phyloP scores from a whole-genome alignment of 169 alveolate species.

The Theileria parva region DNA sequence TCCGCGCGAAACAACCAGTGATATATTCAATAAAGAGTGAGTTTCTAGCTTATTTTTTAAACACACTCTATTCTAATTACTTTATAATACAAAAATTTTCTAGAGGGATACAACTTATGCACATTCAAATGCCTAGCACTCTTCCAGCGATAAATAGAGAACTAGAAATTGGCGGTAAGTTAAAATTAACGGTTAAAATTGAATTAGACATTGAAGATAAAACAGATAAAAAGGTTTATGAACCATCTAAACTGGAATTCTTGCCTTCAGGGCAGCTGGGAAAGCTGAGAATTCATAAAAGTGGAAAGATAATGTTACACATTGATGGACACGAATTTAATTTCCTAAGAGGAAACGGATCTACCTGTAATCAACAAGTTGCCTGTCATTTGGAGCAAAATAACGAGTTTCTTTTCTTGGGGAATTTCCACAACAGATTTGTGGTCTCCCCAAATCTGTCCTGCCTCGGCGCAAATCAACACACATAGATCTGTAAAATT shows the following conservation, averaged over 20 bases:
- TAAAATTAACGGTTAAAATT: not conserved
- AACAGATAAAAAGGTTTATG: constrained; percentile 26
- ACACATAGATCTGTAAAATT: constrained; percentile 4
- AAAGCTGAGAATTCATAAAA: constrained; percentile 40
- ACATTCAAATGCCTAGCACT: constrained; percentile 66
- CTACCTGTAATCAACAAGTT: constrained; percentile 64
- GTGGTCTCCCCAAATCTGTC: constrained; percentile 59
- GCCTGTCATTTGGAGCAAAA: constrained; percentile 62
- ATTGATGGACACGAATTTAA: constrained; percentile 60
- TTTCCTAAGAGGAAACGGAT: constrained; percentile 42
- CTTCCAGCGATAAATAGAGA: constrained; percentile 57
- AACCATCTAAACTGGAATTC: constrained; percentile 32
- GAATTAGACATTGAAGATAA: not conserved
- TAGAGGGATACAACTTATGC: constrained; percentile 63
- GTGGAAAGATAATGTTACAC: constrained; percentile 62
- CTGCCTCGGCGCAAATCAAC: not conserved
- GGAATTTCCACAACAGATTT: constrained; percentile 52
- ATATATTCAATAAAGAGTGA: constrained; percentile 58
- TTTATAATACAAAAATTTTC: not conserved
- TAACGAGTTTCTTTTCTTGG: constrained; percentile 60
- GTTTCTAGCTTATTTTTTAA: not conserved
- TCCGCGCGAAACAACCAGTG: not conserved
- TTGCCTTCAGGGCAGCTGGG: constrained; percentile 64
- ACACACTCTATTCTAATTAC: not conserved
- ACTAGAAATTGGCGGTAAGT: constrained; percentile 17